Evolutionary conservation across 1,284 basidiomycete species (phyloP).

Genomic region (Xerocomus minutiporus): DNA sequence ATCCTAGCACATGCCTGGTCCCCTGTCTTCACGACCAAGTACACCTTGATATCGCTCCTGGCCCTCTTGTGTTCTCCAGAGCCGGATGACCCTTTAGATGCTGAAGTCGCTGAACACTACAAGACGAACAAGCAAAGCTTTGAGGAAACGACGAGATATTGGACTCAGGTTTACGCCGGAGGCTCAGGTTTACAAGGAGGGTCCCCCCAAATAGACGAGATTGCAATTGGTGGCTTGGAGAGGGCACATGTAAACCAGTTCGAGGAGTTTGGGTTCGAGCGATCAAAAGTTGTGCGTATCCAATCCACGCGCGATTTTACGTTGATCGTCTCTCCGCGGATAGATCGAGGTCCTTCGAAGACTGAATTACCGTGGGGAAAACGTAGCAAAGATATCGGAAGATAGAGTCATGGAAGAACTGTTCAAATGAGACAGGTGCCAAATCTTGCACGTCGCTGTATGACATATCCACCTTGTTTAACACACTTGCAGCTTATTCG

Average conservation of each 20-base stretch:
- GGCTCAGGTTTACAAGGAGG: slow-evolving; percentile 52
- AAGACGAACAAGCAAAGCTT: slow-evolving; percentile 84
- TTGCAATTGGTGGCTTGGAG: slow-evolving; percentile 74
- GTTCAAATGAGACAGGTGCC: slow-evolving; percentile 38
- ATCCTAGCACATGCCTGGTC: slow-evolving; percentile 94
- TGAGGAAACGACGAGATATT: slow-evolving; percentile 90
- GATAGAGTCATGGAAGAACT: slow-evolving; percentile 59
- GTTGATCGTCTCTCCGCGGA: not conserved
- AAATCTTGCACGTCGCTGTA: slow-evolving; percentile 22
- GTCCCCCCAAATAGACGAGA: slow-evolving; percentile 46
- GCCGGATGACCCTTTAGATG: slow-evolving; percentile 96
- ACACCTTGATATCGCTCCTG: slow-evolving; percentile 96
- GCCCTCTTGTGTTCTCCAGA: slow-evolving; percentile 94
- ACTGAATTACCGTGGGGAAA: slow-evolving; percentile 86
- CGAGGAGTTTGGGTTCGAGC: slow-evolving; percentile 67
- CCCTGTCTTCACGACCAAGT: slow-evolving; percentile 87
- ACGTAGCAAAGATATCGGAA: slow-evolving; percentile 56
- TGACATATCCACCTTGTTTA: slow-evolving; percentile 17
- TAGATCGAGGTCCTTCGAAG: slow-evolving; percentile 84
- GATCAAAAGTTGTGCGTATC: slow-evolving; percentile 68
- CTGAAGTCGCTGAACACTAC: slow-evolving; percentile 97
- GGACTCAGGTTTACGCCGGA: slow-evolving; percentile 87
- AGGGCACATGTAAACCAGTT: slow-evolving; percentile 72
- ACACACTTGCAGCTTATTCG: slow-evolving; percentile 11
- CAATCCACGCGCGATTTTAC: not conserved